Evolutionary conservation across 1,139 yeast species (phyloP), one percentile per base, ranked within the genome.

Genomic region (Pichia sp.): DNA sequence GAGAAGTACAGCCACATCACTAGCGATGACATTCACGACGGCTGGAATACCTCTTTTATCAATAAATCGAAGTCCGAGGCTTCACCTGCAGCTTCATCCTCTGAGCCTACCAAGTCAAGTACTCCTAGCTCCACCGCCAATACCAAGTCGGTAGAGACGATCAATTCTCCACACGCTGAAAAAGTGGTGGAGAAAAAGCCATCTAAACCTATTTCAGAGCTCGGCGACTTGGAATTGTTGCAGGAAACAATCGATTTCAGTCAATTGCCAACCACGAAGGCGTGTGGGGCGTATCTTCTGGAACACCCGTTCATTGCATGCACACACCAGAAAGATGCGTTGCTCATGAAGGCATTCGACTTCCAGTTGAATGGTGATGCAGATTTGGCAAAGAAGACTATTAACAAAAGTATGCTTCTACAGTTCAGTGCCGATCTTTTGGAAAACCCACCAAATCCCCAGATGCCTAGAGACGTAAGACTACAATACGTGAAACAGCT

Each of bases 331-430:
- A 90, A 92, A 67, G 99, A 95, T 70, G 92, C 96, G 0, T 79
- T 95, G 57, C 76, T 92, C 67, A 92, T 93, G 97, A 84, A 86
- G 30, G 96, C 98, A 0, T 95, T 93, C 69, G 96, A 93, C 64
- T 75, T 78, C 53, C 90, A 90, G 68, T 76, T 92, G 58, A 81
- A 78, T 8, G 85, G 83, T 16, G 77, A 89, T 52, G 67, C 79
- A 0, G 57, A 61, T 4, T 67, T 70, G 13, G 82, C 92, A 1
- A 79, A 77, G 60, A 86, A 81, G 57, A 79, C 85, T 34, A 84
- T 93, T 47, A 87, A 84, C 67, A 95, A 90, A 66, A 85, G 97
- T 1, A 79, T 90, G 62, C 72, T 93, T 45, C 71, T 93, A 57
- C 96, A 90, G 66, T 93, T 90, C 68, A 74, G 90, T 49, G 79